Base-by-base conservation (phyloP, 257 asterid genomes). In the Nyctanthes arbortristis region DNA sequence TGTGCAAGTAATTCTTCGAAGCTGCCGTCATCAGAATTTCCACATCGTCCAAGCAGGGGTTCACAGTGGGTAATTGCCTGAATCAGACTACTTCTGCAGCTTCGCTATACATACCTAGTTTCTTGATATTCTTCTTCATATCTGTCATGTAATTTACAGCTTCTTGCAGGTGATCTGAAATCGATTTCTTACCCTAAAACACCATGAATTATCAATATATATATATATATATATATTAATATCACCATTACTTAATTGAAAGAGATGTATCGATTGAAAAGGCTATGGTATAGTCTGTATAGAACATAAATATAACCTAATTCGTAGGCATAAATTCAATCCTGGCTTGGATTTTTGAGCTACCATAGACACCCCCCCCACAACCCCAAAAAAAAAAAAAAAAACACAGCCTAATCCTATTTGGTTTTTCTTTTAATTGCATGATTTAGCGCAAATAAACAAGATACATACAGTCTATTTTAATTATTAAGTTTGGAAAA, bases 101-200 rank as follows among this genome's bases (percentile, higher is more conserved):
- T 47, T 73, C 78, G 68, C 70, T 70, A 72, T 45, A 66, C 10
- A n/a, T 40, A 61, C 77, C 60, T 66, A 80, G 74, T n/a, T 75
- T 80, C 77, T 64, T 64, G 20, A 82, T 65, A 39, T 76, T 77
- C 43, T 72, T 73, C 72, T 80, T 72, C 70, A 70, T 33, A 37
- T 64, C 64, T 39, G 73, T 75, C 45, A 84, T 84, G 56, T 87
- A 80, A 33, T 71, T 68, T 27, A 52, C 61, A 1, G 88, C 82
- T 72, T 73, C 83, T n/a, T 72, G 49, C 56, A 87, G 69, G 28
- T 84, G 90, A 64, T 84, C 90, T 3, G 82, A 75, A 31, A 39
- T 55, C 12, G 88, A 81, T 4, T 88, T 72, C 67, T 78, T 84
- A 31, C 88, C 93, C 93, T 84, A 64, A 1, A 56, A 25, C 24